Conservation (phyloP, 2,329 filamentous ascomycete species). For the Beauveria rudraprayagi region DNA sequence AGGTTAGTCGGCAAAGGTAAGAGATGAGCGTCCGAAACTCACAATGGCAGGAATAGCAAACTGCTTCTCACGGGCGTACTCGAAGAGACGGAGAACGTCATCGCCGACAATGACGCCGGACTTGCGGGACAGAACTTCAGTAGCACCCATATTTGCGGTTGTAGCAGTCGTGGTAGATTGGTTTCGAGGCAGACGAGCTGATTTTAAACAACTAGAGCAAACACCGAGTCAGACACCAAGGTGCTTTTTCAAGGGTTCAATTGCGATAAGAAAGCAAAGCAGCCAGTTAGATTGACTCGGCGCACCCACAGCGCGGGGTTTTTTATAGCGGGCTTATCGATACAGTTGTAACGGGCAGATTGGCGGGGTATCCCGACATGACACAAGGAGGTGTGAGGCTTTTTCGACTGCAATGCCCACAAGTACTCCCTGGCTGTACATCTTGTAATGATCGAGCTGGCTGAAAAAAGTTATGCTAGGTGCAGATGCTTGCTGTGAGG, state of each 20-base stretch:
- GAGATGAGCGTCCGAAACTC: conserved; percentile 16
- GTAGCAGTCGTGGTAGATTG: conserved; percentile 14
- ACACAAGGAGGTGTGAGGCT: neutral
- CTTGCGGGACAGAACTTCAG: conserved; percentile 42
- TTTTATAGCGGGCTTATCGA: conserved; percentile 10
- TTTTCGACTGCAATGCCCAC: conserved; percentile 1
- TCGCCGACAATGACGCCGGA: conserved; percentile 47
- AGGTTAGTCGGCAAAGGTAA: neutral
- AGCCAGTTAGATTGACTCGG: neutral
- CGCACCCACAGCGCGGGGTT: conserved; percentile 9
- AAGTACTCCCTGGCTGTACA: neutral
- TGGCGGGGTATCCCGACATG: conserved; percentile 4
- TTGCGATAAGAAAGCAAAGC: conserved; percentile 5
- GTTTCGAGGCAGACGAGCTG: neutral
- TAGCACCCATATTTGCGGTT: conserved; percentile 29
- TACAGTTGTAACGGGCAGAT: neutral
- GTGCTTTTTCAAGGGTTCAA: conserved; percentile 3
- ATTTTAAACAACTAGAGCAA: neutral
- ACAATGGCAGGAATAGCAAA: conserved; percentile 80
- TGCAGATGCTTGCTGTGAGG: neutral
- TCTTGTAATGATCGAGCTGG: neutral
- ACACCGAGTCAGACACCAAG: neutral
- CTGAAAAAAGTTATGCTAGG: neutral
- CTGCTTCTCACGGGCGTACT: conserved; percentile 78
- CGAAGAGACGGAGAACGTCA: conserved; percentile 61